Evolutionary conservation across 495 filamentous ascomycete species (phyloP), one percentile per base, ranked within the genome.

Genomic region (Tuber aestivum): DNA sequence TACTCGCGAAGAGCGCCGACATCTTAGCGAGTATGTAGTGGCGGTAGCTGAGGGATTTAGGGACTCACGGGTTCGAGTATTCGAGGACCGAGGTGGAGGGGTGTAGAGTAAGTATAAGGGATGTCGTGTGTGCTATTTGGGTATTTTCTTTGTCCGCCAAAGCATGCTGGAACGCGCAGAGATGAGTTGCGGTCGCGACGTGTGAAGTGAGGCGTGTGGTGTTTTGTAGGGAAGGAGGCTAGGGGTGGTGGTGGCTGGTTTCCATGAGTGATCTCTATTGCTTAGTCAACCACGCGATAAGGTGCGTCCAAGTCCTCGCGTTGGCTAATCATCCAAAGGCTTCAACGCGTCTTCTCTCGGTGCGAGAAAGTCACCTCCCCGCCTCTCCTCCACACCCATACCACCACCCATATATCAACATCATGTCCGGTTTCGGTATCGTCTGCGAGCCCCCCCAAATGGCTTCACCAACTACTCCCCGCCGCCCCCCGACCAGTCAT

Each of bases 1-100:
- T 40, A 73, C 72, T 32, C 40, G 70, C 76, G 70, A 79, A 79
- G 75, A 79, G 78, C 18, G 42, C 20, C 42, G 78, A 79, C 78
- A 79, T 79, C 75, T 18, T 65, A 35, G 27, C 27, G 56, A 65
- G 27, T 65, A 65, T 65, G 56, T 65, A 20, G 56, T 14, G 56
- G 27, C 7, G 27, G 56, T 8, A 65, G 56, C 32, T 32, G 56
- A 65, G 32, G 1, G 16, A 65, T 35, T 65, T 12, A 65, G 56
- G 56, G 56, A 65, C 27, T 65, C 56, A 20, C 56, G 56, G 27
- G 56, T 35, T 65, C 56, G 56, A 65, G 50, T 61, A 61, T 65
- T 7, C 56, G 14, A 65, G 32, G 10, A 65, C 56, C 14, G 56
- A 65, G 56, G 14, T 8, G 32, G 27, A 32, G 14, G 56, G 56